These are phyloP conservation scores for Globisporangium abappressorium DNA, from an alignment of 352 stramenopile genomes.

Conservation along the genomic window DNA sequence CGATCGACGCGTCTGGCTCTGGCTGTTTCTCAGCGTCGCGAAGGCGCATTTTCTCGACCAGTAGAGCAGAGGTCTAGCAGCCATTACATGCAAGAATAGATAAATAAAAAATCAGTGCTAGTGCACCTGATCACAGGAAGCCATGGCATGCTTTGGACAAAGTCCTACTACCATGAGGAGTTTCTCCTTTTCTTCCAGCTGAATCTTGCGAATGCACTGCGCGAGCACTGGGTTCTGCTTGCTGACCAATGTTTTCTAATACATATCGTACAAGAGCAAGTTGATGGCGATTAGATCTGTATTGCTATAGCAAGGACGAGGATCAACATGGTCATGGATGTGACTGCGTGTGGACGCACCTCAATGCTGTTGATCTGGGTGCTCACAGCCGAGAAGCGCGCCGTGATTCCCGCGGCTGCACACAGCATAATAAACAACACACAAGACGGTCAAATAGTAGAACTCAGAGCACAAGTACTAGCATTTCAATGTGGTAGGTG, in stretches of 20 bases:
- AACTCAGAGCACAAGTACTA: background rate
- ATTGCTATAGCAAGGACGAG: background rate
- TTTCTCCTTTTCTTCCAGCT: constrained; percentile 82
- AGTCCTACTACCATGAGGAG: constrained; percentile 48
- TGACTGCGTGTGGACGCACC: constrained; percentile 13
- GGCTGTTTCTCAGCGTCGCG: constrained; percentile 29
- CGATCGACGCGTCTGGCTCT: constrained; percentile 41
- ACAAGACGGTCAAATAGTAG: background rate
- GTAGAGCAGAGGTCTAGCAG: constrained; percentile 64
- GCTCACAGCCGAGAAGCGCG: constrained; percentile 63
- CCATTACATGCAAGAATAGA: background rate
- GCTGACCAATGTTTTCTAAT: constrained; percentile 25
- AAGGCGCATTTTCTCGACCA: constrained; percentile 82
- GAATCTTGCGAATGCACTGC: constrained; percentile 65
- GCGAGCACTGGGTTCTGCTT: constrained; percentile 42
- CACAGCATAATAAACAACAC: constrained; percentile 3
- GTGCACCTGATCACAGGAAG: background rate
- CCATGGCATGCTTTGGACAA: no score
- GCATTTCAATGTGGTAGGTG: background rate
- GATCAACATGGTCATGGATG: background rate
- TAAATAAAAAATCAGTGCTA: background rate
- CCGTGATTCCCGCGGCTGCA: constrained; percentile 55
- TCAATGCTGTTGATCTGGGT: constrained; percentile 70
- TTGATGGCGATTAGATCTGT: background rate
- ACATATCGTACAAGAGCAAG: background rate